Percentiles rank a stretch among this genome's conserved stretches.
phyloP scores from a whole-genome alignment of 2,329 filamentous ascomycete genomes.

The Penicillium griseofulvum region DNA sequence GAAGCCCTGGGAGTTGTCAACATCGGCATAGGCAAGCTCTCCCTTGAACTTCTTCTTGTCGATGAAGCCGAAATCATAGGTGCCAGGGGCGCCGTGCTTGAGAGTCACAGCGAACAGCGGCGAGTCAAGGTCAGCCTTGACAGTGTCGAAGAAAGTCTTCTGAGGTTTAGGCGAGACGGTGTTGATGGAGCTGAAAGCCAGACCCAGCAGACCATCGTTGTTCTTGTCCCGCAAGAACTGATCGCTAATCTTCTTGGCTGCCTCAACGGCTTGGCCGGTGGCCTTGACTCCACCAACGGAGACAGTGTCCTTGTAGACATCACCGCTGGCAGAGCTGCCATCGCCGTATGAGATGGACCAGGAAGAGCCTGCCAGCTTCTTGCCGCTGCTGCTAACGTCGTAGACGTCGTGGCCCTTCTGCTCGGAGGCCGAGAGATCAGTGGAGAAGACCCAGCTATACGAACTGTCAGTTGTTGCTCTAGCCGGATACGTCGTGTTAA shows the following conservation, averaged over 20 bases:
- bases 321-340: constrained; percentile 60
- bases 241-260: constrained; percentile 58
- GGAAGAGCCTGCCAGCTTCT: constrained; percentile 47
- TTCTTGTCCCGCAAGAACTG: constrained; percentile 52
- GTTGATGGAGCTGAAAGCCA: constrained; percentile 61
- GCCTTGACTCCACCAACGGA: constrained; percentile 60
- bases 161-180: constrained; percentile 52
- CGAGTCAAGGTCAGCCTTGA: constrained; percentile 50
- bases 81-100: constrained; percentile 53
- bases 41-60: constrained; percentile 60
- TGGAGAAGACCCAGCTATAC: constrained; percentile 64
- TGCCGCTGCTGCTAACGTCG: constrained; percentile 49
- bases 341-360: constrained; percentile 67
- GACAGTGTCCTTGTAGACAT: constrained; percentile 66
- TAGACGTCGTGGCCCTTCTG: constrained; percentile 59
- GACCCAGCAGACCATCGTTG: constrained; percentile 60
- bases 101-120: constrained; percentile 56
- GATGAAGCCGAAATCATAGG: constrained; percentile 60
- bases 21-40: constrained; percentile 53
- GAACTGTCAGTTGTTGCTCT: constrained; percentile 7
- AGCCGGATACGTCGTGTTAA: background rate
- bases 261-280: constrained; percentile 62
- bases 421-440: constrained; percentile 51
- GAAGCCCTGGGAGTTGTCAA: constrained; percentile 59
- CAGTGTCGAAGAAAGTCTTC: constrained; percentile 61